phyloP scores from a whole-genome alignment of 139 green algal species.

The Asterochloris erici region DNA sequence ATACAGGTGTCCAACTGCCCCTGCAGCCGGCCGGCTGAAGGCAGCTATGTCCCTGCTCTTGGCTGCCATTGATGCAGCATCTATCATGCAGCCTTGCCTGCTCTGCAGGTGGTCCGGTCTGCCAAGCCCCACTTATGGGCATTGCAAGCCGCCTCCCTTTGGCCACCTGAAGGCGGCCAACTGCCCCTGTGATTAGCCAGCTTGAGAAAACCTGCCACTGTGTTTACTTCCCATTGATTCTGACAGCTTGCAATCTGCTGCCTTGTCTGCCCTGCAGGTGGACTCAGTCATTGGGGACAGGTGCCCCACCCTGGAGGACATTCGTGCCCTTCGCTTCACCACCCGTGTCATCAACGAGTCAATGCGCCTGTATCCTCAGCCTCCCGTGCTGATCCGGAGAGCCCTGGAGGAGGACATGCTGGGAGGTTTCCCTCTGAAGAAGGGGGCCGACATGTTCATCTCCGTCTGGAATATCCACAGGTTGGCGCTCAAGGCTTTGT shows the following conservation, averaged over 20 bases:
- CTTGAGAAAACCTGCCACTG: too few species aligned
- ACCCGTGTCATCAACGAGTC: slow-evolving; percentile 81
- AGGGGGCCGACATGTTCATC: slow-evolving; percentile 86
- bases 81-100: too few species aligned
- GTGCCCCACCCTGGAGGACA: slow-evolving; percentile 62
- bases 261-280: slow-evolving; percentile 28
- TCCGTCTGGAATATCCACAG: slow-evolving; percentile 87
- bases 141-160: too few species aligned
- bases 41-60: too few species aligned
- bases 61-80: too few species aligned
- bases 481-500: not conserved
- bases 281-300: slow-evolving; percentile 69
- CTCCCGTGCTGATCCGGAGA: slow-evolving; percentile 89
- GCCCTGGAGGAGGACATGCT: slow-evolving; percentile 56
- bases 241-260: not conserved
- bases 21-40: too few species aligned
- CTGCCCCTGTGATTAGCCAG: too few species aligned
- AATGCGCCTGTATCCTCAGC: slow-evolving; percentile 95
- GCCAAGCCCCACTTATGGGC: too few species aligned
- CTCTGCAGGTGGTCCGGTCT: too few species aligned
- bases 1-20: too few species aligned
- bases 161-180: too few species aligned
- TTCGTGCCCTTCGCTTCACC: slow-evolving; percentile 60
- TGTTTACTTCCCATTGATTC: too few species aligned
- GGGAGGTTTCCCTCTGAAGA: slow-evolving; percentile 32